Evolutionary conservation across 495 filamentous ascomycete species (phyloP), one percentile per base, ranked within the genome.

Genomic region (Massariosphaeria phaeospora): DNA sequence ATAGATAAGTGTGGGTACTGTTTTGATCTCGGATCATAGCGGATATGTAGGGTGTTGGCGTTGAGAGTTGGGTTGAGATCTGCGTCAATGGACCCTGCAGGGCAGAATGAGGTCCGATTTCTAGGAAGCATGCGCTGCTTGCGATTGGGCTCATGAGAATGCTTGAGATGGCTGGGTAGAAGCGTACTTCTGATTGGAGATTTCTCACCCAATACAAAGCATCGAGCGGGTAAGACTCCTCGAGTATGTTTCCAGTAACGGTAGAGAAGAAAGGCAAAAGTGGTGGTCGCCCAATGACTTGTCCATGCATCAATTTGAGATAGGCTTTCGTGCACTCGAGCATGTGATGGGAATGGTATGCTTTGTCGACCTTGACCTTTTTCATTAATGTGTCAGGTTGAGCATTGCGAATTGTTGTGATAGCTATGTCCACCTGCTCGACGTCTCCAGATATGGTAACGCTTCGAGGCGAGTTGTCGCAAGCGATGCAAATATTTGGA

Each of bases 81-180:
- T 70, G 57, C n/a, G 17, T 30, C 15, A 71, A 46, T 10, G 68
- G 69, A 5, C 63, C 61, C 8, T 45, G 45, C 1, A 72, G 56
- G 18, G 67, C 62, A 8, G 45, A 38, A 50, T 58, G 53, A 1
- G 67, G 69, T 2, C 69, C 69, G 18, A 72, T 52, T 44, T 72
- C 69, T 10, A 70, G 30, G 11, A 69, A 20, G 6, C 36, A 36
- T 13, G 29, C 33, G 25, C 24, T 43, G 24, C 4, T 26, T 23
- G 24, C 17, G 3, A 10, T 6, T 23, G 20, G 34, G 2, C 30
- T 24, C 5, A 23, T 8, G 5, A 17, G 7, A n/a, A n/a, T n/a
- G n/a, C n/a, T n/a, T n/a, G n/a, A n/a, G n/a, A n/a, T n/a, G n/a
- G n/a, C n/a, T n/a, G n/a, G n/a, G n/a, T n/a, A n/a, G n/a, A n/a